These are phyloP conservation scores for Hortaea werneckii DNA, from an alignment of 2,329 filamentous ascomycete species.

Conservation along the genomic window DNA sequence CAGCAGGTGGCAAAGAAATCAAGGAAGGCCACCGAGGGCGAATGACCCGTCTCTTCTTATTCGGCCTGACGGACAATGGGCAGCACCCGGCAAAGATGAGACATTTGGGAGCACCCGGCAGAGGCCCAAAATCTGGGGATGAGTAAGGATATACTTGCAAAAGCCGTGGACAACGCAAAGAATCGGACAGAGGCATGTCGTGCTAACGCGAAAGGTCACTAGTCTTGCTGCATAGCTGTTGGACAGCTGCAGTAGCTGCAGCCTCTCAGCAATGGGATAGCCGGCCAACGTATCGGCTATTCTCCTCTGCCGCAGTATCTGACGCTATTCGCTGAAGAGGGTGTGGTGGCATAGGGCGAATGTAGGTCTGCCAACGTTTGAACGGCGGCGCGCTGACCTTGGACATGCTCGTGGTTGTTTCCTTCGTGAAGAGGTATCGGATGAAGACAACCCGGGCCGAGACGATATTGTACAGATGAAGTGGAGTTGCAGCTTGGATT, in stretches of 20 bases:
- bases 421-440: background rate
- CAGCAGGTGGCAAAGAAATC: background rate
- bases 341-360: constrained; percentile 4
- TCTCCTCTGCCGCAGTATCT: background rate
- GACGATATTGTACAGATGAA: background rate
- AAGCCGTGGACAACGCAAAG: background rate
- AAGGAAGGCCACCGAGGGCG: background rate
- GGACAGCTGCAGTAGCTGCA: constrained; percentile 7
- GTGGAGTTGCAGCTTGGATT: background rate
- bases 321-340: background rate
- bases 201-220: constrained; percentile 5
- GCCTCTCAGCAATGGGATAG: constrained; percentile 4
- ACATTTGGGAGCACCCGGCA: constrained; percentile 2
- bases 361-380: background rate
- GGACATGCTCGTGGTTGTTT: background rate
- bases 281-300: constrained; percentile 4
- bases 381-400: background rate
- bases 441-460: background rate
- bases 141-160: constrained; percentile 5
- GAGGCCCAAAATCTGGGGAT: constrained; percentile 8
- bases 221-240: constrained; percentile 2
- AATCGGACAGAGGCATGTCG: background rate
- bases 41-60: background rate
- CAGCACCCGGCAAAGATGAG: constrained; percentile 2
- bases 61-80: constrained; percentile 2